Base-by-base conservation (phyloP, 352 stramenopile species). In the Phytophthora foliorum region DNA sequence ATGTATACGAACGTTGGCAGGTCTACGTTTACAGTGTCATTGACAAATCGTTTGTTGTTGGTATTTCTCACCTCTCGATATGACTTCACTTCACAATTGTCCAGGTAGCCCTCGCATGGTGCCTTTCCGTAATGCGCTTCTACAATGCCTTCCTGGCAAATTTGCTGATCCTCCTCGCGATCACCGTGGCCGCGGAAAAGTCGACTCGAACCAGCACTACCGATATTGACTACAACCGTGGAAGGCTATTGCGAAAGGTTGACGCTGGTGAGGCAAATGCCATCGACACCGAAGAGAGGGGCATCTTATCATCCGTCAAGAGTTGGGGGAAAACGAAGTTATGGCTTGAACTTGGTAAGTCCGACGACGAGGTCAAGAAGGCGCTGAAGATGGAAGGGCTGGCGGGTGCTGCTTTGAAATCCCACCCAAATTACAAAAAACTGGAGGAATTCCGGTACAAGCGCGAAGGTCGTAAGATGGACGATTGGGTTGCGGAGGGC, bases 401-500 rank as follows among this genome's bases (percentile, higher is more conserved):
- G 4, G 21, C 0, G 7, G 29, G 29, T 5, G 8, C 10, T 11
- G 31, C 31, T 29, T 19, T 55, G 29, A 55, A 32, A 8, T 19
- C 5, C n/a, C 48, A 45, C 31, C n/a, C n/a, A 8, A 57, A 57
- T 11, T 42, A 42, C 50, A 57, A 44, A 19, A 57, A 10, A 14
- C 13, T 57, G 31, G 3, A 44, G 50, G 31, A 44, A 22, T 45
- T 57, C 31, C 3, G 4, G 31, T 45, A 57, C 31, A 44, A 57
- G 19, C 29, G 27, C 19, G 50, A 57, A 44, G 50, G 50, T 7
- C 29, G 50, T 13, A 0, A 22, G 4, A 38, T 57, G 29, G 31
- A 44, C 29, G 19, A 45, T 10, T 22, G 13, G 31, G 1, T 45
- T 21, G 19, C 0, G 1, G 4, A 44, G 4, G 48, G 27, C 9